Conservation (phyloP, 305 asterid genomes). For the Andrographis paniculata region DNA sequence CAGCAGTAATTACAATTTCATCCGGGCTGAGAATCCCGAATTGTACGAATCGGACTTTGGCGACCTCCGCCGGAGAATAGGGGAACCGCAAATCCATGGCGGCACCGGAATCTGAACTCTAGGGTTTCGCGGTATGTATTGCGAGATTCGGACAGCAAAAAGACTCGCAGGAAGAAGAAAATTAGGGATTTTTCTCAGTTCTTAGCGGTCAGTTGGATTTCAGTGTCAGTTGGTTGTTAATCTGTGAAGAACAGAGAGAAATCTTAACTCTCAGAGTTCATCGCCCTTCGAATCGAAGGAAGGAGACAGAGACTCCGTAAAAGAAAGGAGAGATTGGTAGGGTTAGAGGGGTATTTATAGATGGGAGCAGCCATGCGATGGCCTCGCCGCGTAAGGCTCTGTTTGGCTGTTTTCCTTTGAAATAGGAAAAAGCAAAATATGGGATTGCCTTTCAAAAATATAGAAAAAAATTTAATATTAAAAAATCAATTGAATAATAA, state of each 20-base stretch:
- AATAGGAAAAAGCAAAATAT: no score
- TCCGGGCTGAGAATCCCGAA: conserved; percentile 94
- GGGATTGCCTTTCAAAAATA: no score
- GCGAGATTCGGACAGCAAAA: background rate
- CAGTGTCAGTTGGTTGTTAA: conserved; percentile 6
- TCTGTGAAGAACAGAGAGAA: background rate
- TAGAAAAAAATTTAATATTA: no score
- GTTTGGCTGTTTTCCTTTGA: conserved; percentile 15
- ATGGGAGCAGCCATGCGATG: background rate
- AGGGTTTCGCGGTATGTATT: background rate
- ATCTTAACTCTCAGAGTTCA: background rate
- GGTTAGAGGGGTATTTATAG: conserved; percentile 22
- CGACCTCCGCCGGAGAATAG: conserved; percentile 88
- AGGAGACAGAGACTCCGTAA: conserved; percentile 12
- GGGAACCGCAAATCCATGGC: conserved; percentile 85
- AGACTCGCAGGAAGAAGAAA: background rate
- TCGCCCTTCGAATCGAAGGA: background rate
- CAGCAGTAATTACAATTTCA: conserved; percentile 56
- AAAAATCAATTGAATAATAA: no score
- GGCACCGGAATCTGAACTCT: conserved; percentile 5
- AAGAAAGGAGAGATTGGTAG: background rate
- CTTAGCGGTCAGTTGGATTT: background rate
- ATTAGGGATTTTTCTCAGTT: background rate
- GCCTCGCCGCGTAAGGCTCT: conserved; percentile 1
- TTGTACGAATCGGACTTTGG: conserved; percentile 77